Evolutionary conservation across 139 green algal species (phyloP).

Genomic region (Medakamo hakoo): DNA sequence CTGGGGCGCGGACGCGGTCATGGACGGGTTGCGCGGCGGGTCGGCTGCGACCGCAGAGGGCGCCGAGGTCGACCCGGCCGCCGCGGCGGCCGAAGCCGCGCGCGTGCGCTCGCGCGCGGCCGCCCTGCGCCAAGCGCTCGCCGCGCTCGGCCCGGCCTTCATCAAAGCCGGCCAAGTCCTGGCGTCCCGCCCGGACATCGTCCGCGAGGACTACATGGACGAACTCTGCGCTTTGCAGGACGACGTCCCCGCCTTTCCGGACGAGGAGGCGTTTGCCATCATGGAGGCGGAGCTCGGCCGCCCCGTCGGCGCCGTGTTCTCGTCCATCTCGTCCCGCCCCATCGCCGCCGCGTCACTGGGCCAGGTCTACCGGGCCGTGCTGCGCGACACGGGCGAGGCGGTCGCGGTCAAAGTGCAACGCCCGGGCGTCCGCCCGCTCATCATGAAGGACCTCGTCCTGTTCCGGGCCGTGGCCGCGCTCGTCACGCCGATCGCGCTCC

Average conservation of each 20-base stretch:
- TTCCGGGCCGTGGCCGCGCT: slow-evolving; percentile 69
- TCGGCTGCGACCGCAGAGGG: no score
- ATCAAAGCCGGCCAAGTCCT: slow-evolving; percentile 98
- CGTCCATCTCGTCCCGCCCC: slow-evolving; percentile 65
- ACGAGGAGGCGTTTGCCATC: slow-evolving; percentile 54
- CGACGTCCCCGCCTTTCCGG: slow-evolving; percentile 70
- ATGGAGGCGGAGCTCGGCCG: slow-evolving; percentile 76
- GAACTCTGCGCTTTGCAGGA: slow-evolving; percentile 91
- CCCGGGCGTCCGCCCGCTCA: slow-evolving; percentile 80
- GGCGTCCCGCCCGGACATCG: slow-evolving; percentile 92
- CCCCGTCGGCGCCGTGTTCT: slow-evolving; percentile 77
- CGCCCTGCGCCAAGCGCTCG: slow-evolving; percentile 63
- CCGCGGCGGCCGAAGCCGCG: not conserved
- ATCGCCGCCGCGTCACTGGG: slow-evolving; percentile 84
- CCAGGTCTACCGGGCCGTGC: slow-evolving; percentile 79
- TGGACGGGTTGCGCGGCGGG: no score
- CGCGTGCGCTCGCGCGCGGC: not conserved
- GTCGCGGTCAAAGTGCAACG: slow-evolving; percentile 92
- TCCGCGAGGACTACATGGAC: slow-evolving; percentile 97
- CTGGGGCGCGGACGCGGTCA: not conserved
- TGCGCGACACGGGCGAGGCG: slow-evolving; percentile 73
- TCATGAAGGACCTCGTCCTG: slow-evolving; percentile 86
- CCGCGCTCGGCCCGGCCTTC: slow-evolving; percentile 82
- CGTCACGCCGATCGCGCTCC: slow-evolving; percentile 18
- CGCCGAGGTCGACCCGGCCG: no score